Evolutionary conservation across 2,329 filamentous ascomycete species (phyloP), one percentile per base, ranked within the genome.

Genomic region (Cladosporium colombiae): DNA sequence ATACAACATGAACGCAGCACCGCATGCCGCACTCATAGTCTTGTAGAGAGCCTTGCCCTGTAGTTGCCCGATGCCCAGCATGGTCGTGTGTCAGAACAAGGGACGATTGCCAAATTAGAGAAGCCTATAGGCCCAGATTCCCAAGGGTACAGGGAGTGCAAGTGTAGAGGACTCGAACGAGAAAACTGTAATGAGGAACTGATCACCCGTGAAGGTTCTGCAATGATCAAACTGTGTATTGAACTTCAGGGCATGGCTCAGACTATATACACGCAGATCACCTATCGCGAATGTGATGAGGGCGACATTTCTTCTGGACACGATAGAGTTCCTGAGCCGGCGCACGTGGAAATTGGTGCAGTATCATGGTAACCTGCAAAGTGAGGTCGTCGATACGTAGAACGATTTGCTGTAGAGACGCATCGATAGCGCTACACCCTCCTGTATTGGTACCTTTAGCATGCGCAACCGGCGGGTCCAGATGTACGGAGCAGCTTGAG

Each of bases 21-120:
- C 70, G 64, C 73, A 74, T 55, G 70, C 70, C 16, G 70, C 67
- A 62, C 70, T 72, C 73, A 74, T 74, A 16, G 72, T 68, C 52
- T 68, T 68, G 67, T 74, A 74, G 37, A 74, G 70, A 35, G 70
- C 46, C 50, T 70, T 70, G 56, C 73, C 73, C 65, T 73, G 67
- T 7, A 74, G 50, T 8, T 66, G 66, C 33, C 63, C 57, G 46
- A 70, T 65, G 55, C 63, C 63, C 29, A 65, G 52, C 63, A 65
- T 65, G 14, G 11, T 65, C 53, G 7, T 25, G 40, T 35, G 40
- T 50, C 16, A 27, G 2, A n/a, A 18, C 21, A 8, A 40, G 21
- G 40, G 40, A 18, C 18, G 18, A 50, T 4, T 37, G 37, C 27
- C 37, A 60, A n/a, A 23, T 21, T 2, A 35, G 31, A 57, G 33